Conservation (phyloP, 208 protist species). For the Acanthamoeba sp. region DNA sequence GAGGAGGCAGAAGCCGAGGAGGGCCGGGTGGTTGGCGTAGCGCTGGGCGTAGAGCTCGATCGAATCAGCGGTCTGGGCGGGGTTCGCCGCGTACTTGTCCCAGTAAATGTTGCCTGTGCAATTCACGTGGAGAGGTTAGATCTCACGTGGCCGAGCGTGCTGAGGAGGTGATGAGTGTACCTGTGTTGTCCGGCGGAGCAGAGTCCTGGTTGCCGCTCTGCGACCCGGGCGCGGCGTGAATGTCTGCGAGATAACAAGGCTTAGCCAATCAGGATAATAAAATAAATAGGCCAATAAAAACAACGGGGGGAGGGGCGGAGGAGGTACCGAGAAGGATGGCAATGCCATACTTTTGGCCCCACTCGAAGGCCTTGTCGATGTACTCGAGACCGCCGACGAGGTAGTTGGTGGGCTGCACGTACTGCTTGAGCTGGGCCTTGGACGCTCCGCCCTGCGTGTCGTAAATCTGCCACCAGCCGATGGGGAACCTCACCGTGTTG, state of each 20-base stretch:
- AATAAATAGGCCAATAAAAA: background rate
- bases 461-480: constrained; percentile 76
- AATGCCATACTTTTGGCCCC: constrained; percentile 57
- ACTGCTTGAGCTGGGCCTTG: constrained; percentile 9
- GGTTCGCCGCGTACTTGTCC: constrained; percentile 19
- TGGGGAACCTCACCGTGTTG: constrained; percentile 30
- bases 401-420: constrained; percentile 12
- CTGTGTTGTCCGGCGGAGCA: constrained; percentile 7
- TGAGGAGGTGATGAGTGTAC: background rate
- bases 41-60: constrained; percentile 45
- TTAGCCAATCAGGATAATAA: too few species aligned
- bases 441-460: background rate
- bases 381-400: constrained; percentile 36
- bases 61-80: background rate
- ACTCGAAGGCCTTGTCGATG: constrained; percentile 56
- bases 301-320: background rate
- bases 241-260: background rate
- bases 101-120: constrained; percentile 4
- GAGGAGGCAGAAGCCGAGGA: constrained; percentile 38
- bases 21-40: background rate
- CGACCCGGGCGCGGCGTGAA: constrained; percentile 4
- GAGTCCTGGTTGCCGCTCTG: constrained; percentile 48
- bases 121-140: too few species aligned
- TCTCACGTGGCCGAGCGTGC: too few species aligned
- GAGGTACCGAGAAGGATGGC: background rate